Evolutionary conservation across 1,284 basidiomycete genomes (phyloP).

Genomic region (Sporisorium reilianum): DNA sequence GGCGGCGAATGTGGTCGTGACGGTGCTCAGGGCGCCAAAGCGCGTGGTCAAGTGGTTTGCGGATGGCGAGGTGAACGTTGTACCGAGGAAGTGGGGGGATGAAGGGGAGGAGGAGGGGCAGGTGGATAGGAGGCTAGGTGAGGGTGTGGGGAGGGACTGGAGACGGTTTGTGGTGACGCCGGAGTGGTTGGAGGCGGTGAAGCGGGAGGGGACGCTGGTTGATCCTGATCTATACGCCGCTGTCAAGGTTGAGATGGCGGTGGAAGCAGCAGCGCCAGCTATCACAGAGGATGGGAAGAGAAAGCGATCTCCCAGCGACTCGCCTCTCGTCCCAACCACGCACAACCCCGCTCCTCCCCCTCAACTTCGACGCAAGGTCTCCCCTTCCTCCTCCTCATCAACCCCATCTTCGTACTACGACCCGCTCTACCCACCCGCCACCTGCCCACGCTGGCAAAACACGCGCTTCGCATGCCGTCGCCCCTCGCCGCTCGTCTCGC

Average conservation of each 20-base stretch:
- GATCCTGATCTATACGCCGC: slow-evolving; percentile 44
- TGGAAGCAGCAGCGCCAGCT: background rate
- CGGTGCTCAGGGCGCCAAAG: slow-evolving; percentile 41
- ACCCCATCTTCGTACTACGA: slow-evolving; percentile 14
- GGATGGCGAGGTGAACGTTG: slow-evolving; percentile 20
- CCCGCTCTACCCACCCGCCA: slow-evolving; percentile 13
- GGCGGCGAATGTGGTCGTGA: slow-evolving; percentile 43
- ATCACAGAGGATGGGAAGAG: slow-evolving; percentile 6
- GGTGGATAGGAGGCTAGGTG: slow-evolving; percentile 16
- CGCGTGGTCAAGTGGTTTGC: slow-evolving; percentile 35
- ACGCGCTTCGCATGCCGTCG: slow-evolving; percentile 54
- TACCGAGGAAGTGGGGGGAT: background rate
- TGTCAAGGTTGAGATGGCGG: slow-evolving; percentile 9
- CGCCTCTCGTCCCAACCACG: slow-evolving; percentile 16
- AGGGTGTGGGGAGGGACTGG: slow-evolving; percentile 31
- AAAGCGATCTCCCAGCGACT: slow-evolving; percentile 24
- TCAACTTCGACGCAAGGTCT: background rate
- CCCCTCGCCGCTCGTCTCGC: slow-evolving; percentile 55
- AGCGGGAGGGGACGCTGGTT: slow-evolving; percentile 21
- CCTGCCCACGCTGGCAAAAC: slow-evolving; percentile 41
- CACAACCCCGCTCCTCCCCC: background rate
- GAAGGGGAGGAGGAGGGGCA: background rate
- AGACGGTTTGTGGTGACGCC: slow-evolving; percentile 38
- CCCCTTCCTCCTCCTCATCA: slow-evolving; percentile 1
- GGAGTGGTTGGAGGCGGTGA: slow-evolving; percentile 34